Evolutionary conservation across 75 land plant species (phyloP).

Genomic region (Isoetes taiwanensis): DNA sequence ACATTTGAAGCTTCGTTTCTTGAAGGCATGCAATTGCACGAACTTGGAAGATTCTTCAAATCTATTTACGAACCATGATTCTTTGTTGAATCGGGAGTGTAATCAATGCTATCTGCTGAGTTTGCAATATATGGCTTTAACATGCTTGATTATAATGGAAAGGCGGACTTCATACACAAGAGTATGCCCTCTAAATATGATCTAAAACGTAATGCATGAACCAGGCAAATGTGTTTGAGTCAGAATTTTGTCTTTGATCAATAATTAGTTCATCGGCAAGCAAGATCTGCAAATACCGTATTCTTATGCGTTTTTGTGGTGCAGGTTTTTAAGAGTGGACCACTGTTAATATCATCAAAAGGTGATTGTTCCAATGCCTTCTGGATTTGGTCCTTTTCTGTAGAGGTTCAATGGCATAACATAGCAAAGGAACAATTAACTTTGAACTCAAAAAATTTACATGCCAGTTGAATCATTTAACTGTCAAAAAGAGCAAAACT

Average conservation of each 20-base stretch:
- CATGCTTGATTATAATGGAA: no score
- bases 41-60: not conserved
- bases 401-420: no score
- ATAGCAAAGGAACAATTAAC: no score
- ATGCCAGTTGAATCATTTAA: no score
- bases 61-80: not conserved
- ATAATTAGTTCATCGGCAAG: not conserved
- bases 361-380: no score
- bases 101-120: conserved; percentile 26
- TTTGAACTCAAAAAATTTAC: no score
- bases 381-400: no score
- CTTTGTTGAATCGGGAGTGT: not conserved
- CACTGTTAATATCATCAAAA: conserved; percentile 70
- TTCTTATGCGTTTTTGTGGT: not conserved
- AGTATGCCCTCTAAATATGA: no score
- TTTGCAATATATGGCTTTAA: conserved; percentile 33
- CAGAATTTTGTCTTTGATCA: not conserved
- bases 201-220: conserved; percentile 18
- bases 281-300: not conserved
- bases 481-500: no score
- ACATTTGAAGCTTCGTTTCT: not conserved
- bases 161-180: no score
- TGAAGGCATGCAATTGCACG: not conserved
- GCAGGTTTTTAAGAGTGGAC: conserved; percentile 82
- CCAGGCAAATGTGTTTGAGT: conserved; percentile 20